These are phyloP conservation scores for Metrosideros polymorpha DNA, from an alignment of 441 rosid species.

Conservation along the genomic window DNA sequence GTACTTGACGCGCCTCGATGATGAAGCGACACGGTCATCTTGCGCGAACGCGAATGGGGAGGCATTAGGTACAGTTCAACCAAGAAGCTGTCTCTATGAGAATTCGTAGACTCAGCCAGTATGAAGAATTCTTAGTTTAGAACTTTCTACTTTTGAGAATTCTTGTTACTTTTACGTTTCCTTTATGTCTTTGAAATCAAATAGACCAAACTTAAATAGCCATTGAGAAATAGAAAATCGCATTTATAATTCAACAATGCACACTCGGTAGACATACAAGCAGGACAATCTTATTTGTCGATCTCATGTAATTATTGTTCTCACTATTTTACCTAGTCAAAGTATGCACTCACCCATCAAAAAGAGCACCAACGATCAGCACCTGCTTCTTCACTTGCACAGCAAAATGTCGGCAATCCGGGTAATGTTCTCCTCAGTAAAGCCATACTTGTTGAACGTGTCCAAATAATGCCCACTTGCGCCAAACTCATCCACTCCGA, in stretches of 20 bases:
- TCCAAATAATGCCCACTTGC: conserved; percentile 21
- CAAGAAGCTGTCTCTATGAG: background rate
- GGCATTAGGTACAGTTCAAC: background rate
- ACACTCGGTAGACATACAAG: background rate
- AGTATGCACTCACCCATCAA: background rate
- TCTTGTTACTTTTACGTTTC: background rate
- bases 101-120: background rate
- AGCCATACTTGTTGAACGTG: conserved; percentile 20
- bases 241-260: background rate
- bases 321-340: background rate
- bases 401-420: conserved; percentile 16
- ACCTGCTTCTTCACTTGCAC: background rate
- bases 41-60: background rate
- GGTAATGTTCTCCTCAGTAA: conserved; percentile 13
- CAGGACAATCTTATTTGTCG: background rate
- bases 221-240: background rate
- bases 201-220: background rate
- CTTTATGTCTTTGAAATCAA: background rate
- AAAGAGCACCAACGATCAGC: background rate
- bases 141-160: background rate
- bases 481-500: conserved; percentile 22
- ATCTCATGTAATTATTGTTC: background rate
- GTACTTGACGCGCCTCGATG: background rate
- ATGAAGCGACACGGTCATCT: background rate
- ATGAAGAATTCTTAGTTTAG: background rate